Base-by-base conservation (phyloP, 2,329 filamentous ascomycete genomes). In the Fusarium agapanthi region DNA sequence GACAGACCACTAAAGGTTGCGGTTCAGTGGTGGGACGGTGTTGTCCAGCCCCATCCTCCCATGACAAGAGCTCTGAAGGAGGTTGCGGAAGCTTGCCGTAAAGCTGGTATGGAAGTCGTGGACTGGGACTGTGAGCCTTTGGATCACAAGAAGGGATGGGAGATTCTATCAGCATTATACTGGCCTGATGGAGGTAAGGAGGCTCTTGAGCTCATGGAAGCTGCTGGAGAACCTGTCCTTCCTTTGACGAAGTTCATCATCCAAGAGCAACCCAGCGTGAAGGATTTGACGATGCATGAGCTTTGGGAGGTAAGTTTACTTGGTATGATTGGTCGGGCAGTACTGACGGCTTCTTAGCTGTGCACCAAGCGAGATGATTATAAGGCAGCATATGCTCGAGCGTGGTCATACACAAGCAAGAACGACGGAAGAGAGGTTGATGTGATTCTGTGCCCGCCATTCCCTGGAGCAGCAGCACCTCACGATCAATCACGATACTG, bases 101-200 rank as follows among this genome's bases (percentile, higher is more conserved):
- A 67, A 55, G 81, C 86, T 38, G 83, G 86, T 24, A 84, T 89
- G 73, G 85, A 91, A 50, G 77, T 91, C 63, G 81, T 91, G 8
- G 85, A 90, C 56, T 80, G 79, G 79, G 72, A 80, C 7, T 88
- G 89, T 85, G 79, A 87, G 73, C 80, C 87, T 28, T 83, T 85
- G 71, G 83, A 87, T 59, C 90, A 91, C 71, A 77, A 80, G 24
- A 81, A 87, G 58, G 86, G 85, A 0, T 83, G 88, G 78, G 81
- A 89, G 12, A 82, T 88, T 14, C 30, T 73, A 20, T 77, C 77
- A 5, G 71, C 72, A 3, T 75, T 89, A 3, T 91, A 91, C 77
- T 92, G 88, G 79, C 80, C 84, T 3, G 91, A 93, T 72, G 90
- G 88, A 35, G 90, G 85, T 2, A 80, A 83, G n/a, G 86, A 89